Conservation (phyloP, 139 green algal species). For the Haematococcus lacustris region DNA sequence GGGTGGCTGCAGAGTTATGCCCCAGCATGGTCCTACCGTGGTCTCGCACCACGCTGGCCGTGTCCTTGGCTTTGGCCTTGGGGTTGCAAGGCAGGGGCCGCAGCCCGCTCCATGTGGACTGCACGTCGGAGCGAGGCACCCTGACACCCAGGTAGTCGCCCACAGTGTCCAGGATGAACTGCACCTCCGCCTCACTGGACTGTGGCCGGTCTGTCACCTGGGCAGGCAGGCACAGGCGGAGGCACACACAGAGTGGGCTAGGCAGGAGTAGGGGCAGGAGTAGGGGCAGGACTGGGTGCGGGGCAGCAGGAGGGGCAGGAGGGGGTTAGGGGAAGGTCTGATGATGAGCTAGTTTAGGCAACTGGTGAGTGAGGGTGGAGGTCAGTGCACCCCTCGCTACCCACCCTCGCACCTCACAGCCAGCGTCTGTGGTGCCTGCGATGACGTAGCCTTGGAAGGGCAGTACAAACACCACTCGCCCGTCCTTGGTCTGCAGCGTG, state of each 20-base stretch:
- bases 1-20: no score
- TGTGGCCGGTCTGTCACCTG: slow-evolving; percentile 61
- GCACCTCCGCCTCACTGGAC: slow-evolving; percentile 74
- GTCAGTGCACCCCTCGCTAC: no score
- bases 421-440: slow-evolving; percentile 85
- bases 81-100: slow-evolving; percentile 82
- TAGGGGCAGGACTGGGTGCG: no score
- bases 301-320: no score
- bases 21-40: slow-evolving; percentile 44
- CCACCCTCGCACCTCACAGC: slow-evolving; percentile 10
- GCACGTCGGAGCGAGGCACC: slow-evolving; percentile 75
- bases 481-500: slow-evolving; percentile 59
- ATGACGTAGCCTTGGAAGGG: slow-evolving; percentile 80
- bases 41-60: slow-evolving; percentile 33
- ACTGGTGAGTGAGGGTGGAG: no score
- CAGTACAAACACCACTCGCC: slow-evolving; percentile 95
- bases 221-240: no score
- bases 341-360: no score
- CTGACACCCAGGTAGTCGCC: slow-evolving; percentile 81
- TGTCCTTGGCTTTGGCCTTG: slow-evolving; percentile 40
- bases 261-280: no score
- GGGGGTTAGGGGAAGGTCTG: no score
- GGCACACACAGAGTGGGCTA: no score
- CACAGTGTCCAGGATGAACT: slow-evolving; percentile 92
- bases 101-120: slow-evolving; percentile 88